A percentile compares a stretch with the other conserved stretches of the same genome.
These are phyloP conservation scores for Chlamydomonas sp. DNA, from an alignment of 139 green algal genomes.

Conservation along the genomic window DNA sequence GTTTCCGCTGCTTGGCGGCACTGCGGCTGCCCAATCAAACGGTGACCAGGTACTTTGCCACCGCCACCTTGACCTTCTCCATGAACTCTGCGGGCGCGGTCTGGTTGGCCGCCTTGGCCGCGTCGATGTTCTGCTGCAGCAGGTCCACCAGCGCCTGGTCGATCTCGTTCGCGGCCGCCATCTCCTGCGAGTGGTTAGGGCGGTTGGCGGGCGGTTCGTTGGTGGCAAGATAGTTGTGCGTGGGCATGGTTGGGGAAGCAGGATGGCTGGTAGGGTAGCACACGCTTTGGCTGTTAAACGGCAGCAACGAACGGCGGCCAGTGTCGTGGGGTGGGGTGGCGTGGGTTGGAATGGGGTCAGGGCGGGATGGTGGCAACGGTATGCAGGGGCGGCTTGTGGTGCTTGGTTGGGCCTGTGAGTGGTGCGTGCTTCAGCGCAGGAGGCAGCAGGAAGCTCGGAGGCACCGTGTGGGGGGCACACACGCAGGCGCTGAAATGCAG, in stretches of 20 bases:
- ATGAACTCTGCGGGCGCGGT: conserved; percentile 71
- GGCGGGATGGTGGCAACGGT: too few species aligned
- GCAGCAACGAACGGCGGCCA: too few species aligned
- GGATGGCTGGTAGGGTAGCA: too few species aligned
- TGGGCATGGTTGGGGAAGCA: background rate
- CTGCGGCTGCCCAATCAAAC: background rate
- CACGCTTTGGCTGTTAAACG: too few species aligned
- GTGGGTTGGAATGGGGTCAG: too few species aligned
- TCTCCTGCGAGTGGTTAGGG: conserved; percentile 59
- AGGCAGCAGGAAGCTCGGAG: too few species aligned
- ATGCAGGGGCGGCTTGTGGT: too few species aligned
- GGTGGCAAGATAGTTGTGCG: background rate
- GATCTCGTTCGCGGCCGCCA: conserved; percentile 85
- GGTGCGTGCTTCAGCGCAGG: too few species aligned
- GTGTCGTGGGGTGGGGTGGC: too few species aligned
- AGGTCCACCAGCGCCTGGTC: conserved; percentile 81
- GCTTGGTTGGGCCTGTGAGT: too few species aligned
- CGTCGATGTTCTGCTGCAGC: conserved; percentile 86
- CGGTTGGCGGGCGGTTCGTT: conserved; percentile 78
- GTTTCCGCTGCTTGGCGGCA: background rate
- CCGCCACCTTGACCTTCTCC: conserved; percentile 79
- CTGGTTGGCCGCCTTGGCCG: conserved; percentile 69
- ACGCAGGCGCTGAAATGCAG: too few species aligned
- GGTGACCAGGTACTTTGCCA: conserved; percentile 71
- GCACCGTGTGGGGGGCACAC: too few species aligned